Conservation (phyloP, 1,284 basidiomycete genomes). For the Phlebopus sp. region DNA sequence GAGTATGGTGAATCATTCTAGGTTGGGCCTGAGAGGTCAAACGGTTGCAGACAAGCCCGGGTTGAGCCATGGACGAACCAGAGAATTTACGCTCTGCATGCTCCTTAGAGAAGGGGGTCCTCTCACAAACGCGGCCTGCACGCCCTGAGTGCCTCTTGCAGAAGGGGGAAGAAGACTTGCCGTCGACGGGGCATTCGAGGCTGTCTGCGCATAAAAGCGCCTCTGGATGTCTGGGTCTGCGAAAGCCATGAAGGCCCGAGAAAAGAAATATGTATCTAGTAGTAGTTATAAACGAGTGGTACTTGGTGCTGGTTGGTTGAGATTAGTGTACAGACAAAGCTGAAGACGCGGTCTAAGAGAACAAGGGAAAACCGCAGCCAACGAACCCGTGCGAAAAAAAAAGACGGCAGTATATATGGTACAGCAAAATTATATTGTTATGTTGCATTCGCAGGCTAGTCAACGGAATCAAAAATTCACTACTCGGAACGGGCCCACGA, state of each 20-base stretch:
- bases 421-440: too few relatives aligned
- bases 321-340: conserved; percentile 13
- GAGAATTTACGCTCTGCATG: conserved; percentile 38
- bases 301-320: neutral
- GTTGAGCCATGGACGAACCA: conserved; percentile 41
- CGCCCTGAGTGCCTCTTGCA: conserved; percentile 27
- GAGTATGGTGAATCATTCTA: conserved; percentile 48
- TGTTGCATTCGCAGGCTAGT: too few relatives aligned
- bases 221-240: conserved; percentile 20
- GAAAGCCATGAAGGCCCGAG: conserved; percentile 16
- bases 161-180: conserved; percentile 49
- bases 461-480: too few relatives aligned
- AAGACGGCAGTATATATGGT: too few relatives aligned
- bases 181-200: conserved; percentile 47
- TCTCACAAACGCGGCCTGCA: conserved; percentile 47
- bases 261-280: conserved; percentile 1
- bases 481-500: too few relatives aligned
- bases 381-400: too few relatives aligned
- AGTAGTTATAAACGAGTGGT: conserved; percentile 17
- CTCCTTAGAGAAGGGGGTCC: conserved; percentile 40
- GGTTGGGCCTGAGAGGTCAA: conserved; percentile 6
- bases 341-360: neutral
- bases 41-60: neutral
- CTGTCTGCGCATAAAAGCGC: conserved; percentile 32
- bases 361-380: neutral